Evolutionary conservation across 495 filamentous ascomycete genomes (phyloP), one percentile per base, ranked within the genome.

Genomic region (Penicillium bialowiezense): DNA sequence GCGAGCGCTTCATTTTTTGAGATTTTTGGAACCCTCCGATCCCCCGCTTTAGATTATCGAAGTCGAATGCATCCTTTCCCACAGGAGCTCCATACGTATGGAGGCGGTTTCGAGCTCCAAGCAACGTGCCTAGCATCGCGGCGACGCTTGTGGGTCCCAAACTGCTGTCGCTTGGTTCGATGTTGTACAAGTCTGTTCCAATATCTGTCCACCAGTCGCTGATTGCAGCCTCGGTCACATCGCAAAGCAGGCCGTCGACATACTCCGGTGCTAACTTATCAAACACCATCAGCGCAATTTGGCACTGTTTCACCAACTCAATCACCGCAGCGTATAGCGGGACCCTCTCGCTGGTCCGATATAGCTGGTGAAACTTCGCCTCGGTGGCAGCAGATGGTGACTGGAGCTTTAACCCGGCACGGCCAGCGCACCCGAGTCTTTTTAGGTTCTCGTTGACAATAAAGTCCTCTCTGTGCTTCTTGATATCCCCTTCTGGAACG

Each of bases 121-220:
- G 81, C 7, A 97, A 75, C 52, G 92, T 83, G 5, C 93, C 93
- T 15, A 98, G 70, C 20, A 98, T 68, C 3, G 88, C 95, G 19
- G 90, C 85, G 12, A 97, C 91, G 1, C 89, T 97, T 0, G 91
- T 96, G 3, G 93, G 91, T 0, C 93, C 93, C 6, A 98, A 70
- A 23, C 91, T 88, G 10, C 91, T 91, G 66, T 98, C 95, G 17
- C 83, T 87, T 2, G 93, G 95, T 66, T 97, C 95, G 17, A 89
- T 75, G 47, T 89, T 95, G 69, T 91, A 96, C 50, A 89, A 79
- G 38, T 97, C 91, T 0, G 86, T 86, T 3, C 95, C 93, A 35
- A 97, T 86, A 55, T 97, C 90, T 2, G 86, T 83, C 93, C 93
- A 98, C 93, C 95, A 98, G 66, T 96, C 88, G 54, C 83, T 86